Base-by-base conservation (phyloP, 306 rosid genomes). In the Abrus precatorius region DNA sequence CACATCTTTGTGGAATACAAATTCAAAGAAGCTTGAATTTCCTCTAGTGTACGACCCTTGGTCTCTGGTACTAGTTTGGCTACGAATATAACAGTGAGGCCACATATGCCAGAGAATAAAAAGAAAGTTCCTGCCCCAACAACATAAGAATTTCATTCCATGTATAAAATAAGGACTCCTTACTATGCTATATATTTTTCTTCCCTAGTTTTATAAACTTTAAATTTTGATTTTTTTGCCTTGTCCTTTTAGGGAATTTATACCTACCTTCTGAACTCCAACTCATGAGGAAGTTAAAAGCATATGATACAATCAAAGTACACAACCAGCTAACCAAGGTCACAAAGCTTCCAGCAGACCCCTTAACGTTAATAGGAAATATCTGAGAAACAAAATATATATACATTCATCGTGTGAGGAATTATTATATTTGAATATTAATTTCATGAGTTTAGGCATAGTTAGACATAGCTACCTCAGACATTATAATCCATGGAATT, bases 401-500 rank as follows among this genome's bases (percentile, higher is more conserved):
- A 71, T 54, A 4, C 52, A 73, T 59, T 64, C 52, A 48, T 54
- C 44, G 77, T 55, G 14, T 57, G 44, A 14, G 50, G 71, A 68
- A 40, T 48, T 84, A 1, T 66, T 44, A 13, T 40, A 48, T 63
- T 56, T n/a, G 53, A 69, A 28, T 10, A 29, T 20, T 53, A 48
- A 40, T 32, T 20, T 48, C 33, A 36, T 2, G 53, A 44, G 20
- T 43, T 54, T 5, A 50, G 34, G 30, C 62, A 57, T 20, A 33
- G 55, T 30, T 74, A 47, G 72, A 63, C 0, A 36, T 71, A 60
- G 55, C 41, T 54, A 95, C 98, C 97, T 95, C 97, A 52, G 97
- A 95, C 97, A 95, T 92, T 84, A 95, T 88, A 74, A 92, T 91
- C 97, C 98, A 95, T 1, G 97, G 97, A 86, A 92, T 92, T 81